Percentiles rank a stretch among this genome's conserved stretches.
phyloP scores from a whole-genome alignment of 2,329 filamentous ascomycete species.

The Ophiostoma sp. region DNA sequence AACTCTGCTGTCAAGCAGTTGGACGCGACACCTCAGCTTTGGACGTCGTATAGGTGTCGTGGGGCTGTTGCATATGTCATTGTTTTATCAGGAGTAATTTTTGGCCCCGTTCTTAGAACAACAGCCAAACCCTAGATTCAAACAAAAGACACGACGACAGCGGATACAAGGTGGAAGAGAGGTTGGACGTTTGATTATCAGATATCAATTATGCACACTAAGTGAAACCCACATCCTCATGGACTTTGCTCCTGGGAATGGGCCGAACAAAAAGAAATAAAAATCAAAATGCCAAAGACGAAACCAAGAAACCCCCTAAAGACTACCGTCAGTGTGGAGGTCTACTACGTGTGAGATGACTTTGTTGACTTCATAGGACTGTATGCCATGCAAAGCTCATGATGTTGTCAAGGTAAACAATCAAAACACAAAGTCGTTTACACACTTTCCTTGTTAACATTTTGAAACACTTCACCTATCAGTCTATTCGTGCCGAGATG shows the following conservation, averaged over 20 bases:
- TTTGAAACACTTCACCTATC: too few relatives aligned
- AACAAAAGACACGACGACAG: not conserved
- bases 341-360: too few relatives aligned
- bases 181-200: not conserved
- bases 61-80: not conserved
- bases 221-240: not conserved
- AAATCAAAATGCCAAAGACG: not conserved
- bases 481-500: too few relatives aligned
- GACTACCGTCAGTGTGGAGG: too few relatives aligned
- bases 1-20: not conserved
- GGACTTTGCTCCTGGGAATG: not conserved
- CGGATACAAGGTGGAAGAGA: too few relatives aligned
- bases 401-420: too few relatives aligned
- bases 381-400: too few relatives aligned
- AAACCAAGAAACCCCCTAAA: too few relatives aligned
- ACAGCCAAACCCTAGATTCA: not conserved
- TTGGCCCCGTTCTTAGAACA: not conserved
- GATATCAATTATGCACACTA: not conserved
- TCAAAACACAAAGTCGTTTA: too few relatives aligned
- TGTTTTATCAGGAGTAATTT: not conserved
- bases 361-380: too few relatives aligned
- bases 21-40: not conserved
- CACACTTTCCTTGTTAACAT: too few relatives aligned
- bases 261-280: not conserved
- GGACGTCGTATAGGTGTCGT: not conserved